Base-by-base conservation (phyloP, 2,329 filamentous ascomycete species). In the Hypoxylon sp. region DNA sequence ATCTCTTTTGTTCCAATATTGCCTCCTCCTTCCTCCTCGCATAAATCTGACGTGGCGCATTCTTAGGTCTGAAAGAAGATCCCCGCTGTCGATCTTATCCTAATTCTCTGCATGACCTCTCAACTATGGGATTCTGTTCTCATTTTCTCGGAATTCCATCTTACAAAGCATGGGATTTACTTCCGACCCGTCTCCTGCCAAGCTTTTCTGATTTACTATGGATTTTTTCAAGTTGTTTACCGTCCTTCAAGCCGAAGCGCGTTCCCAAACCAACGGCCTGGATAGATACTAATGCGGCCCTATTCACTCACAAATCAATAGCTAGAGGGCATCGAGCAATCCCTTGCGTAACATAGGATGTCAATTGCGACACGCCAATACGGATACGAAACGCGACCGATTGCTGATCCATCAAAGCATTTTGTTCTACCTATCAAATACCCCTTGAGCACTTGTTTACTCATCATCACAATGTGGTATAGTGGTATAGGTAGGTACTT, bases 121-220 rank as follows among this genome's bases (percentile, higher is more conserved):
- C 8, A 46, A 51, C 30, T 61, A 67, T 67, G 64, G 61, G 61
- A 67, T 62, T 67, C 17, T 54, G 13, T 17, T 17, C 51, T 59
- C 41, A 54, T 58, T 56, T 46, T 59, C 13, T 53, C 22, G 37
- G 64, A 70, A 68, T 70, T 19, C 68, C 65, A 70, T 70, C 57
- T 44, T n/a, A 51, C 51, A 44, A 19, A 47, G 50, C 56, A 70
- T 70, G 68, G 65, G 44, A 66, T 69, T 68, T 63, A 20, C 56
- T 44, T 48, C 57, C 48, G 47, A 24, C 55, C 43, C 57, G 62
- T 62, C 43, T 48, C 22, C 53, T 48, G 58, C 64, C 64, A 65
- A 65, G 61, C 47, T 22, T 51, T 48, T 52, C 17, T 57, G 47
- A 59, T 57, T 62, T 43, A 57, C n/a, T n/a, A n/a, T n/a, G n/a